Percentiles rank a stretch among this genome's conserved stretches.
phyloP scores from a whole-genome alignment of 2,329 filamentous ascomycete species.

The Dactylella cylindrospora region DNA sequence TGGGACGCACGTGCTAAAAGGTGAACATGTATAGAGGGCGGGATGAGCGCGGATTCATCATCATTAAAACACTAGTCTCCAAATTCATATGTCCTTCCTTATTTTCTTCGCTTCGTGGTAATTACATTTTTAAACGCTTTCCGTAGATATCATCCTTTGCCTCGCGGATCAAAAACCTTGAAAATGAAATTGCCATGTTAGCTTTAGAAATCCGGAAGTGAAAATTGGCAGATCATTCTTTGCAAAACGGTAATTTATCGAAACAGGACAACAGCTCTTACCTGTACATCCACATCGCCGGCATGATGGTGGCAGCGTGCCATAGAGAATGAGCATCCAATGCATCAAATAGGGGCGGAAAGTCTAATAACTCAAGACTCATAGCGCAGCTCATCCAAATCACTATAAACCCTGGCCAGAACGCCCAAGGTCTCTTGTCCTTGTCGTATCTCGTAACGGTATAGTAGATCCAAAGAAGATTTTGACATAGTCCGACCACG shows the following conservation, averaged over 20 bases:
- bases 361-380: constrained; percentile 94
- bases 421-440: constrained; percentile 72
- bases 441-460: constrained; percentile 72
- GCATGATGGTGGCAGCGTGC: constrained; percentile 89
- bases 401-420: constrained; percentile 87
- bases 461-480: constrained; percentile 82
- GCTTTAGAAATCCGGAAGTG: neutral
- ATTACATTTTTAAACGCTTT: constrained; percentile 42
- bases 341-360: constrained; percentile 77
- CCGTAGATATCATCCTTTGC: constrained; percentile 40
- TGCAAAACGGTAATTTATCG: neutral
- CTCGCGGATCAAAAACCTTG: constrained; percentile 30
- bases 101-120: constrained; percentile 1
- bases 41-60: too few species aligned
- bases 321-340: constrained; percentile 93
- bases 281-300: constrained; percentile 81
- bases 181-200: neutral
- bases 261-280: neutral
- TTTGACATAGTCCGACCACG: constrained; percentile 74
- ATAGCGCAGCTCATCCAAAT: constrained; percentile 90
- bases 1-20: too few species aligned
- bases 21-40: too few species aligned
- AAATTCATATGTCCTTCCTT: too few species aligned
- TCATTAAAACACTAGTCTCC: too few species aligned
- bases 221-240: neutral